Percentiles rank a stretch among this genome's conserved stretches.
Conservation (phyloP, 2,329 filamentous ascomycete genomes). For the Aplosporella prunicola region DNA sequence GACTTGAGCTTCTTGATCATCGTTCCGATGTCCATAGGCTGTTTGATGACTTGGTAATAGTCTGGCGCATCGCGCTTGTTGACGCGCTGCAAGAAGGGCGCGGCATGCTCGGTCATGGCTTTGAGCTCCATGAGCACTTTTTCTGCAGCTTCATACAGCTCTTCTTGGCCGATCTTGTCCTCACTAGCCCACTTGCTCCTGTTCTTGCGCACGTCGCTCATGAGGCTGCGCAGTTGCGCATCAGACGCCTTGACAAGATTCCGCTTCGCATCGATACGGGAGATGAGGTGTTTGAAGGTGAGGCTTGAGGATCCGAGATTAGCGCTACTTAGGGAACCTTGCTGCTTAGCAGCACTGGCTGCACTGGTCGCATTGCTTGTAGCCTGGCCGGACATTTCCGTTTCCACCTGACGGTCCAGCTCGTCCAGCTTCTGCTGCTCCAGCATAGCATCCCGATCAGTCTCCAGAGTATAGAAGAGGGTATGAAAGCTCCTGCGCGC, state of each 20-base stretch:
- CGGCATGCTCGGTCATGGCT: slow-evolving; percentile 92
- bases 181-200: slow-evolving; percentile 98
- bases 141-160: slow-evolving; percentile 91
- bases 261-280: slow-evolving; percentile 86
- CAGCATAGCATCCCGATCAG: slow-evolving; percentile 90
- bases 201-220: slow-evolving; percentile 97
- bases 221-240: slow-evolving; percentile 79
- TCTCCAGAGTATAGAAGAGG: slow-evolving; percentile 89
- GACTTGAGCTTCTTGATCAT: slow-evolving; percentile 97
- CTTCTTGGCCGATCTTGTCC: slow-evolving; percentile 94
- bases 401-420: slow-evolving; percentile 89
- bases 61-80: slow-evolving; percentile 96
- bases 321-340: slow-evolving; percentile 83
- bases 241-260: slow-evolving; percentile 86
- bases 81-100: slow-evolving; percentile 86
- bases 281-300: slow-evolving; percentile 93
- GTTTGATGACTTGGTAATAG: slow-evolving; percentile 89
- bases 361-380: slow-evolving; percentile 44
- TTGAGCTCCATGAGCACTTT: slow-evolving; percentile 97
- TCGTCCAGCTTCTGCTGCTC: slow-evolving; percentile 96
- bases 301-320: slow-evolving; percentile 94
- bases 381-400: slow-evolving; percentile 69
- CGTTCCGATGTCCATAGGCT: slow-evolving; percentile 92
- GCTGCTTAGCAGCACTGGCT: slow-evolving; percentile 50
- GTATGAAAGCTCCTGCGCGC: slow-evolving; percentile 87